Evolutionary conservation across 2,329 filamentous ascomycete genomes (phyloP).

Genomic region (Penicillium sp.): DNA sequence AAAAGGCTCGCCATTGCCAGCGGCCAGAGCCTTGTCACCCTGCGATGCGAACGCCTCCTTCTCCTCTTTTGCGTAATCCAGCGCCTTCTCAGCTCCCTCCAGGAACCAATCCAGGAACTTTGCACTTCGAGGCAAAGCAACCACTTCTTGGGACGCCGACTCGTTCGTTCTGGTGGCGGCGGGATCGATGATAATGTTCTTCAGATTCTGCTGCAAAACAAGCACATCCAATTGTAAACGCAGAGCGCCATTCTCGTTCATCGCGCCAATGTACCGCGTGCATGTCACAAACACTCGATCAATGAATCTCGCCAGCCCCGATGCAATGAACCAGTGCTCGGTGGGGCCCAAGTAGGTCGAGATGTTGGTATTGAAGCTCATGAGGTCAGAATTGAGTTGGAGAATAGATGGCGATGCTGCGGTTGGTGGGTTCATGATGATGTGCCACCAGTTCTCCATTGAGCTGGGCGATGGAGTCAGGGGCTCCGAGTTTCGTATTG

Average conservation of each 20-base stretch:
- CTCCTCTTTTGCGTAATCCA: constrained; percentile 41
- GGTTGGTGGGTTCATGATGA: constrained; percentile 38
- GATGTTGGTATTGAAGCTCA: constrained; percentile 80
- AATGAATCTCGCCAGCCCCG: constrained; percentile 69
- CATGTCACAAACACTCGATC: constrained; percentile 72
- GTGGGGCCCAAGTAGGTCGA: constrained; percentile 63
- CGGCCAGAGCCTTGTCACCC: constrained; percentile 28
- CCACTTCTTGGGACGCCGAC: constrained; percentile 26
- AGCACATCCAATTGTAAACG: constrained; percentile 90
- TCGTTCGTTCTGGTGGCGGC: constrained; percentile 5
- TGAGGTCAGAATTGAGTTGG: constrained; percentile 74
- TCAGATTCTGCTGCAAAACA: constrained; percentile 92
- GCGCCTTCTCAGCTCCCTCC: constrained; percentile 40
- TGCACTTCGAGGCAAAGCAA: constrained; percentile 40
- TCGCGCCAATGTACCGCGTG: constrained; percentile 63
- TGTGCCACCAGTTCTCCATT: constrained; percentile 59
- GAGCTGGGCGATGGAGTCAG: constrained; percentile 56
- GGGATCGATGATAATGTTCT: constrained; percentile 64
- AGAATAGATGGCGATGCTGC: constrained; percentile 61
- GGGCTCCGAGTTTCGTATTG: constrained; percentile 29
- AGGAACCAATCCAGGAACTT: constrained; percentile 46
- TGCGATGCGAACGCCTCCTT: constrained; percentile 37
- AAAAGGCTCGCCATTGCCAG: constrained; percentile 39
- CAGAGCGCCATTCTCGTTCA: constrained; percentile 79
- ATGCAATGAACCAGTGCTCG: constrained; percentile 70